phyloP scores from a whole-genome alignment of 1,139 yeast species.

The Yamadazyma trypodendri region DNA sequence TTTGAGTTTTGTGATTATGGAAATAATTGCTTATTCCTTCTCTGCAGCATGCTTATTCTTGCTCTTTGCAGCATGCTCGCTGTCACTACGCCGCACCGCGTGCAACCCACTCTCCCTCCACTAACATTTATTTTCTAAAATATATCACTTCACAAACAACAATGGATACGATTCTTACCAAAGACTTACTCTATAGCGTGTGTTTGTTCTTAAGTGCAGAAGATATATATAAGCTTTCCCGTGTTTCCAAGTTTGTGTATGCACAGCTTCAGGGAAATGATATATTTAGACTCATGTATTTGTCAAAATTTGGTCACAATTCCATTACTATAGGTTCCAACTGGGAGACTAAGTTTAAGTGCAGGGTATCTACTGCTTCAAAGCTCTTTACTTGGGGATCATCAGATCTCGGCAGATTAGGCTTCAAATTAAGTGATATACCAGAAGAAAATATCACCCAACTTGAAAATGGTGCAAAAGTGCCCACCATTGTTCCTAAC shows the following conservation, averaged over 20 bases:
- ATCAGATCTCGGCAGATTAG: conserved; percentile 54
- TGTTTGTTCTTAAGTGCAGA: conserved; percentile 35
- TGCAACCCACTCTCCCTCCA: no score
- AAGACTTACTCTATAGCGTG: conserved; percentile 42
- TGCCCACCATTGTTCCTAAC: conserved; percentile 38
- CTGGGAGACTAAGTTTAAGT: conserved; percentile 52
- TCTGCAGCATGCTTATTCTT: not conserved
- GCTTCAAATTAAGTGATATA: conserved; percentile 38
- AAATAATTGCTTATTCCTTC: not conserved
- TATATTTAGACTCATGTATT: conserved; percentile 48
- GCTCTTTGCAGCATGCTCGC: not conserved
- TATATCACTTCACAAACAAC: not conserved
- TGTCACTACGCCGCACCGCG: no score
- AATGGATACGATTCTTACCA: conserved; percentile 30
- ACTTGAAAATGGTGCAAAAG: conserved; percentile 29
- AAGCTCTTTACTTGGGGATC: conserved; percentile 66
- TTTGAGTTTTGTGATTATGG: conserved; percentile 2
- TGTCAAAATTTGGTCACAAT: conserved; percentile 48
- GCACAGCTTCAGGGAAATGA: conserved; percentile 28
- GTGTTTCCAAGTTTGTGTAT: conserved; percentile 38
- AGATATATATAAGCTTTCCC: conserved; percentile 49
- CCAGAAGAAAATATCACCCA: conserved; percentile 28
- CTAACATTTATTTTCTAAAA: not conserved
- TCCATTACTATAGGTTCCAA: conserved; percentile 30
- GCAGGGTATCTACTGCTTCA: conserved; percentile 40